Base-by-base conservation (phyloP, 176 grass and related monocot genomes). In the Oryza glaberrima region DNA sequence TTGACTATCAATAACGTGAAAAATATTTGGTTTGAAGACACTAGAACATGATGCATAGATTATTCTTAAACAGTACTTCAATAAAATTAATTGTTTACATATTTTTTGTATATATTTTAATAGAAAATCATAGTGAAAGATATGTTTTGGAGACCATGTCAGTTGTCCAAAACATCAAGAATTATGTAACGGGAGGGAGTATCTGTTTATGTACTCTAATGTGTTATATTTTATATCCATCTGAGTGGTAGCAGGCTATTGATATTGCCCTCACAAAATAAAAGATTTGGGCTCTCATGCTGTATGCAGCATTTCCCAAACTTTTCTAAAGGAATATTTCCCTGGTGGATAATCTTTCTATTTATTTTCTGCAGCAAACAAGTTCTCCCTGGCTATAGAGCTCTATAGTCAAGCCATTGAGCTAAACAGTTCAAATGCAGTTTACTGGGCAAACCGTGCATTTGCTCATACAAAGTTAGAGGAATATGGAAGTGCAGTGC, bases 391-490 rank as follows among this genome's bases (percentile, higher is more conserved):
- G 87, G 92, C 92, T 63, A 91, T 98, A 82, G 92, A 87, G 38
- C 32, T 98, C 10, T 98, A 97, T 44, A 88, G 87, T 84, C 76
- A 98, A 83, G 92, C 92, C 38, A 98, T 98, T 86, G 95, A 91
- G 72, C 79, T 90, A 58, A 95, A 93, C 73, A 86, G 66, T 67
- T 77, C 82, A 4, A 98, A 95, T 94, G 90, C 87, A 11, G 95
- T 98, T 74, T 98, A 98, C 79, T 98, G 81, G 90, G 90, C 86
- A 70, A 98, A 98, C 69, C 84, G 92, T 79, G 92, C 95, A 73
- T 98, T 98, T 90, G 92, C 95, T 67, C 92, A 95, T 61, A 91
- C 85, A 3, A 98, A 95, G 83, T 85, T 91, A 7, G 95, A 98
- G 68, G 92, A 98, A 83, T 98, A 98, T 86, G 95, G 95, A 71